Conservation (phyloP, 2,329 filamentous ascomycete genomes). For the Hymenoscyphus salicellus region DNA sequence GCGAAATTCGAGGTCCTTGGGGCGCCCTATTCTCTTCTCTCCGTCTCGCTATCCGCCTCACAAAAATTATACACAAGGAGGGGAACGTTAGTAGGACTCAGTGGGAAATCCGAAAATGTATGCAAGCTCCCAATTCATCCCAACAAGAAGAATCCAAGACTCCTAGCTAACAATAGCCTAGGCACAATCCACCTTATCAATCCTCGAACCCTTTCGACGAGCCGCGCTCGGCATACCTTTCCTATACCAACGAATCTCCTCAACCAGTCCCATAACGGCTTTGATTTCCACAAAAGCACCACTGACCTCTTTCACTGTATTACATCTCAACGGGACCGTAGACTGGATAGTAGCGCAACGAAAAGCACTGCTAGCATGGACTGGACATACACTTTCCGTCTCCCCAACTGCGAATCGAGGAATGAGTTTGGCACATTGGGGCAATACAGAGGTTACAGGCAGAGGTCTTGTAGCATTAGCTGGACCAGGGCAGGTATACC, state of each 20-base stretch:
- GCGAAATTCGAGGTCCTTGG: slow-evolving; percentile 93
- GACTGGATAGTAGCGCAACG: slow-evolving; percentile 94
- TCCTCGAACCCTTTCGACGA: slow-evolving; percentile 80
- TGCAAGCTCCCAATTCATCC: slow-evolving; percentile 25
- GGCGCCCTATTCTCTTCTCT: slow-evolving; percentile 87
- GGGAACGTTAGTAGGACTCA: slow-evolving; percentile 85
- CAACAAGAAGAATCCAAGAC: not conserved
- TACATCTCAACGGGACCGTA: slow-evolving; percentile 87
- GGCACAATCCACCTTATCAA: slow-evolving; percentile 83
- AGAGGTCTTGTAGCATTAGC: slow-evolving; percentile 81
- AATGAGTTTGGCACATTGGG: slow-evolving; percentile 84
- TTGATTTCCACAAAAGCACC: slow-evolving; percentile 85
- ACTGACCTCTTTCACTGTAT: slow-evolving; percentile 78
- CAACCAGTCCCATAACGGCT: slow-evolving; percentile 82
- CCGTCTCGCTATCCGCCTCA: slow-evolving; percentile 86
- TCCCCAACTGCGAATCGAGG: slow-evolving; percentile 71
- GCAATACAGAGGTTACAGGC: slow-evolving; percentile 82
- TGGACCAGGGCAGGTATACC: slow-evolving; percentile 85
- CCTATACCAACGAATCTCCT: slow-evolving; percentile 86
- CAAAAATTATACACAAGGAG: slow-evolving; percentile 90
- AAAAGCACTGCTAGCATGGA: slow-evolving; percentile 91
- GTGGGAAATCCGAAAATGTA: slow-evolving; percentile 88
- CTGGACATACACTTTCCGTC: slow-evolving; percentile 77
- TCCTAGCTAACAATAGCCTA: slow-evolving; percentile 38
- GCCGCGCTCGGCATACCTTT: slow-evolving; percentile 84